Base-by-base conservation (phyloP, 2,329 filamentous ascomycete genomes). In the Tympanopsis confertula region DNA sequence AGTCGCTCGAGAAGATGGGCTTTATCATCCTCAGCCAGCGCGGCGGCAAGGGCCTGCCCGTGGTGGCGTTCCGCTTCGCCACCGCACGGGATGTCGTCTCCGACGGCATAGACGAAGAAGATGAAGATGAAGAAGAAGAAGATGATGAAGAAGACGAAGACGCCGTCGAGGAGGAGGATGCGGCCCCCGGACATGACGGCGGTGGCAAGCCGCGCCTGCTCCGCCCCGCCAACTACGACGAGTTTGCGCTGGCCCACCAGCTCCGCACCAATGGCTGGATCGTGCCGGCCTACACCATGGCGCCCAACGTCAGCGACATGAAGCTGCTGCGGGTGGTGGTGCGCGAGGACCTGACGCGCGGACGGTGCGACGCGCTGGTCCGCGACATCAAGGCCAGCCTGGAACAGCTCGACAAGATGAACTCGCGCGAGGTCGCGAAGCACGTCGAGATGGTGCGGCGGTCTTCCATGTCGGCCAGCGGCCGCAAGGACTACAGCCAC, bases 241-340 rank as follows among this genome's bases (percentile, higher is more conserved):
- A 88, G 58, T 88, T 87, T 43, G 71, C 81, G 1, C 63, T 87
- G 29, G 88, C 89, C 1, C 87, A 94, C 54, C 82, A 87, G 58
- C 74, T 95, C 19, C 82, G 89, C 37, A 78, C 85, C 45, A 76
- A 87, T 22, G 85, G 86, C 32, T 96, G 89, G 89, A 82, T 95
- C 20, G 85, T 95, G 0, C 89, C 89, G 0, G 89, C 89, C 0
- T 96, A 96, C 63, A 96, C 88, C 28, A 95, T 95, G 89, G 89
- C 89, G 1, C 88, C 88, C 14, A 71, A 94, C 55, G 87, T 85
- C 14, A 68, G 85, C 39, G 67, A 78, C 45, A 69, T 95, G 52
- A 93, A 94, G 71, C 81, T 96, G 73, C 77, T 95, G 66, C 80
- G 89, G 26, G 77, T 95, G 4, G 89, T 96, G 1, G 85, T 95